These are phyloP conservation scores for Fonsecaea pugnacius DNA, from an alignment of 2,329 filamentous ascomycete genomes.

Conservation along the genomic window DNA sequence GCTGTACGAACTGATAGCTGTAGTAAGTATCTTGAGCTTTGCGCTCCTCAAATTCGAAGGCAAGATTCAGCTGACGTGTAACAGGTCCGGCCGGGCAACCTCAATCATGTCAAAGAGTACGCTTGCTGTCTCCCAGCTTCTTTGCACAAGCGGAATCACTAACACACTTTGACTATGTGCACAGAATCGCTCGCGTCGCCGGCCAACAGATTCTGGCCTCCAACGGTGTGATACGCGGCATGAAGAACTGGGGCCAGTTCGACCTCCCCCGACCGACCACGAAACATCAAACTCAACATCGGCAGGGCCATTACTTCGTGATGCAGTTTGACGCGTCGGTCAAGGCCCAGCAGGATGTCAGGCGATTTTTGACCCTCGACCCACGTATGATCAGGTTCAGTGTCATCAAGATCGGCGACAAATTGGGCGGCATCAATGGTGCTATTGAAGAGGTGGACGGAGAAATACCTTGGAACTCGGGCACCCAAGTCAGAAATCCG, in stretches of 20 bases:
- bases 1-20: slow-evolving; percentile 97
- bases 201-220: slow-evolving; percentile 30
- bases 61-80: slow-evolving; percentile 28
- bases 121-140: slow-evolving; percentile 41
- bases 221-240: slow-evolving; percentile 80
- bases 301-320: slow-evolving; percentile 92
- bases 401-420: slow-evolving; percentile 80
- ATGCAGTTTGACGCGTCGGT: slow-evolving; percentile 90
- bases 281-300: slow-evolving; percentile 81
- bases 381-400: slow-evolving; percentile 86
- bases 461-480: slow-evolving; percentile 56
- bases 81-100: slow-evolving; percentile 87
- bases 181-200: slow-evolving; percentile 30
- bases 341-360: slow-evolving; percentile 73
- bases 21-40: slow-evolving; percentile 64
- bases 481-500: slow-evolving; percentile 4
- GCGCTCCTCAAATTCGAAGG: background rate
- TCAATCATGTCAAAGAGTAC: slow-evolving; percentile 94
- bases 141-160: background rate
- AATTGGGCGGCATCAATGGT: slow-evolving; percentile 65
- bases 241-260: slow-evolving; percentile 95
- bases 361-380: slow-evolving; percentile 78
- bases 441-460: slow-evolving; percentile 64
- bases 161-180: background rate
- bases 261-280: slow-evolving; percentile 78